A percentile compares a stretch with the other conserved stretches of the same genome.
Conservation (phyloP, 1,139 yeast genomes). For the Protomyces arabidopsidicola region DNA sequence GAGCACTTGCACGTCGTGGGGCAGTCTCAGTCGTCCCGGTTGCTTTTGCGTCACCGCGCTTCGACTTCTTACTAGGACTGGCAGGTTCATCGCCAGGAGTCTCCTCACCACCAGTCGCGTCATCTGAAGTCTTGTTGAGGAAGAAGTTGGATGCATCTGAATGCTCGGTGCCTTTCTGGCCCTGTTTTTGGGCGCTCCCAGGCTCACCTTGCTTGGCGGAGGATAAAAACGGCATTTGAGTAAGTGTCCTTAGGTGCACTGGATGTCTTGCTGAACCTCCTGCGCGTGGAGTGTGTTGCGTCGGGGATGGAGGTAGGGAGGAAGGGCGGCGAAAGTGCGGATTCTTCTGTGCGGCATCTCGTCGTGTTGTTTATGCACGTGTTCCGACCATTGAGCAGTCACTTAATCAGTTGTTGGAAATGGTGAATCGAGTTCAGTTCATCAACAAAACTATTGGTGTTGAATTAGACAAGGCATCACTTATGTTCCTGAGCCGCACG, state of each 20-base stretch:
- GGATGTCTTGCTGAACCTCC: no score
- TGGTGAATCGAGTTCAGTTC: neutral
- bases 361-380: neutral
- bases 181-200: neutral
- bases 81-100: neutral
- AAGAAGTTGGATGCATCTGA: constrained; percentile 3
- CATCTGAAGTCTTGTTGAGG: neutral
- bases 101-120: neutral
- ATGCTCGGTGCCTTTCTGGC: neutral
- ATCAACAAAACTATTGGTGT: neutral
- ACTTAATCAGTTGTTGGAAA: neutral
- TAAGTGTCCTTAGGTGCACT: neutral
- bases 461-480: no score
- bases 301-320: no score
- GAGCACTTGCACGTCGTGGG: neutral
- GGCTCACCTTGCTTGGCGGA: neutral
- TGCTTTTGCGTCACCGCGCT: neutral
- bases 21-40: neutral
- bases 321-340: no score
- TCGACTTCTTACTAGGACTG: neutral
- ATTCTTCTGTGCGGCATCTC: neutral
- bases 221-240: neutral
- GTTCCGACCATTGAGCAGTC: neutral
- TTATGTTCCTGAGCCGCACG: no score
- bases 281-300: no score